A percentile compares a stretch with the other conserved stretches of the same genome.
phyloP scores from a whole-genome alignment of 2,329 filamentous ascomycete genomes.

The Paramyrothecium sp. region DNA sequence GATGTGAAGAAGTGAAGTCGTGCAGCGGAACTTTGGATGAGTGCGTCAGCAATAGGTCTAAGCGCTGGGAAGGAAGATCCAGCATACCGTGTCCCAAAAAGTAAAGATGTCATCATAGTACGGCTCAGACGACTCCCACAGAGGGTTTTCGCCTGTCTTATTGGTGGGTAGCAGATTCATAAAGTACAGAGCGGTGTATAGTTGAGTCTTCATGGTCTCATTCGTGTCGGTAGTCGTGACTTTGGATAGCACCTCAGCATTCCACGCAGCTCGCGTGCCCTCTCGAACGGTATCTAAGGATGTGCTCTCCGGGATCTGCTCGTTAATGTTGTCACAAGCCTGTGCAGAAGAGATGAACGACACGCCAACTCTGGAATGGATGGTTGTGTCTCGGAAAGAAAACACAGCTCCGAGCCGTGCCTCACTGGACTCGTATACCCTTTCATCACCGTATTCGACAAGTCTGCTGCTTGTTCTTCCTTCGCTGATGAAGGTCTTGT shows the following conservation, averaged over 20 bases:
- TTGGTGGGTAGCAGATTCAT: constrained; percentile 70
- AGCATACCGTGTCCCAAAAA: constrained; percentile 53
- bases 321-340: constrained; percentile 58
- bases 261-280: constrained; percentile 55
- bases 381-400: constrained; percentile 43
- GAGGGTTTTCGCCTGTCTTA: constrained; percentile 68
- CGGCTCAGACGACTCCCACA: constrained; percentile 62
- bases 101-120: constrained; percentile 74
- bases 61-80: neutral
- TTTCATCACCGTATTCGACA: constrained; percentile 27
- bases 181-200: constrained; percentile 70
- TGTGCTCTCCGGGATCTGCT: constrained; percentile 50
- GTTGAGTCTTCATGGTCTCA: constrained; percentile 51
- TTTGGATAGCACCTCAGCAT: constrained; percentile 59
- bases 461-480: constrained; percentile 28
- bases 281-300: constrained; percentile 41
- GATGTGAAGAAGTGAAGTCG: constrained; percentile 63
- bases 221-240: constrained; percentile 59
- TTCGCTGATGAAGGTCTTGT: constrained; percentile 41
- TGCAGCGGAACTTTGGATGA: constrained; percentile 54
- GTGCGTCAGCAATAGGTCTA: constrained; percentile 6
- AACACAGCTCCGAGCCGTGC: constrained; percentile 52
- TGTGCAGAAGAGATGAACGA: constrained; percentile 64
- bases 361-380: constrained; percentile 62
- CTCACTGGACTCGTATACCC: constrained; percentile 28